A percentile compares a stretch with the other conserved stretches of the same genome.
Conservation (phyloP, 805 yeast species). For the Zygosaccharomyces kombuchaensis region DNA sequence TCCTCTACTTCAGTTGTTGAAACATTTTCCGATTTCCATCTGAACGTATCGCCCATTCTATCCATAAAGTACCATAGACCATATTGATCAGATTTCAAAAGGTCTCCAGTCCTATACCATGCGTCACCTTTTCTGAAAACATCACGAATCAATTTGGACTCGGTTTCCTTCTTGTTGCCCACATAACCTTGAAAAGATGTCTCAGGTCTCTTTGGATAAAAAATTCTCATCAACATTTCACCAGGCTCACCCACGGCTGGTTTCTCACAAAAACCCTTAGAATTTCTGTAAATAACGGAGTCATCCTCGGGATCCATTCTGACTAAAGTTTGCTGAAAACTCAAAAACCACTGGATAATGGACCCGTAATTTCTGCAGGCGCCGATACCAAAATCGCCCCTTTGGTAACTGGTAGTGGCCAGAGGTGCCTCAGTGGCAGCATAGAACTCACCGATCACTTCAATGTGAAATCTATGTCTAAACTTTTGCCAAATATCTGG, state of each 20-base stretch:
- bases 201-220: constrained; percentile 59
- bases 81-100: constrained; percentile 62
- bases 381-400: constrained; percentile 77
- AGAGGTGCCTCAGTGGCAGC: constrained; percentile 92
- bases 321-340: constrained; percentile 55
- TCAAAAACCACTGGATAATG: constrained; percentile 47
- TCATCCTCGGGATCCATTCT: constrained; percentile 80
- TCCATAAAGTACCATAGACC: constrained; percentile 81
- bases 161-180: constrained; percentile 74
- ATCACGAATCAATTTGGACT: constrained; percentile 65
- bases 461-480: constrained; percentile 69
- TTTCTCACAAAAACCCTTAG: constrained; percentile 55
- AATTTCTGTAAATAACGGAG: constrained; percentile 63
- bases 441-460: constrained; percentile 82
- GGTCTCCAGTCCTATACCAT: constrained; percentile 85
- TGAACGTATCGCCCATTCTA: constrained; percentile 88
- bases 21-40: constrained; percentile 97
- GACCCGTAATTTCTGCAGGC: constrained; percentile 81
- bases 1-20: constrained; percentile 91
- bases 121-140: constrained; percentile 86
- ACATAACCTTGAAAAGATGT: constrained; percentile 84
- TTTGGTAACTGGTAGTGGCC: constrained; percentile 77
- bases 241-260: constrained; percentile 70
- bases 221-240: constrained; percentile 75
- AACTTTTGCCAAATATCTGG: constrained; percentile 83